Base-by-base conservation (phyloP, 768 basidiomycete species). In the Mycena chlorophos region DNA sequence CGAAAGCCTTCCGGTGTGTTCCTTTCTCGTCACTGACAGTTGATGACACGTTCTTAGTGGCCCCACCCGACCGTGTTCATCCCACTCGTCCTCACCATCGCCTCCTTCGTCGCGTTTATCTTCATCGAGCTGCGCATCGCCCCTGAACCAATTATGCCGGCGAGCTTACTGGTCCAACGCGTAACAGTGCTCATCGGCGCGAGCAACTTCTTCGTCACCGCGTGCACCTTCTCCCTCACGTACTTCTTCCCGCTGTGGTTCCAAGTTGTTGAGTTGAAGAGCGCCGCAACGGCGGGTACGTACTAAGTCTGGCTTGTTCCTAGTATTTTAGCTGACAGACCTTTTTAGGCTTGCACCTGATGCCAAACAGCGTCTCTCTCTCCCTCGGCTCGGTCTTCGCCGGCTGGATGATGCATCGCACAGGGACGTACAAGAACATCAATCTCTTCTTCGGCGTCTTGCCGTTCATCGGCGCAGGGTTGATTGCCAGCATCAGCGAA, bases 211-310 rank as follows among this genome's bases (percentile, higher is more conserved):
- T 77, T 89, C n/a, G 89, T 91, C 12, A 75, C 87, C 12, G 75
- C 78, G 4, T 90, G 88, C 68, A 92, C 89, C 63, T 87, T 92
- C 52, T 73, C 85, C 0, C 77, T 92, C 63, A 87, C 82, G 67
- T 92, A 89, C 69, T 91, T 87, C 70, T 88, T 82, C 70, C 90
- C 90, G 5, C 84, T 86, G 68, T 91, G 88, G 86, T 92, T 91
- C 66, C 88, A 91, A 68, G 90, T 88, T 0, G 90, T 91, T 4
- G 75, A 79, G 67, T 66, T 89, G 27, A 83, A 86, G 14, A 86
- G 76, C 49, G 84, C 88, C 19, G 83, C 86, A 12, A 80, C 78
- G 5, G 84, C 87, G 12, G 86, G 86, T 85, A 61, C 51, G 78
- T 67, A 67, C 12, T n/a, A n/a, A n/a, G n/a, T n/a, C n/a, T n/a